Base-by-base conservation (phyloP, 768 basidiomycete genomes). In the Suillus occidentalis region DNA sequence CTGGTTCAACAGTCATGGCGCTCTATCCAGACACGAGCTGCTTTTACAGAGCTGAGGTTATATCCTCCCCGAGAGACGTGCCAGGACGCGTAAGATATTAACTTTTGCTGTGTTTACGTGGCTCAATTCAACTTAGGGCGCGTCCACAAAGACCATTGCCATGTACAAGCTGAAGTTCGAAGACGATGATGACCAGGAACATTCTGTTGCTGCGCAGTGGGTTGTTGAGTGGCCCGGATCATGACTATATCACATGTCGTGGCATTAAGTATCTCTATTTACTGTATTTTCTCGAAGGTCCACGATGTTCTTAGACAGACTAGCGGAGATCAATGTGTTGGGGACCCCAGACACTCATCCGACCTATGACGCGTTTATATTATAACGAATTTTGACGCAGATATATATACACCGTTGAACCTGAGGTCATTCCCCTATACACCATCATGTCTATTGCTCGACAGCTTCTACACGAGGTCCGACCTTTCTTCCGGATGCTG, bases 1-100 rank as follows among this genome's bases (percentile, higher is more conserved):
- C 84, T 0, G 88, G 91, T 4, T 87, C 89, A 25, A 90, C 83
- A 0, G 93, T 95, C 12, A 85, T 95, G 84, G 93, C 91, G 2
- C 79, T 94, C n/a, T 95, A 94, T 76, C 93, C 93, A 0, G 93
- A 95, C 72, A 95, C 93, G 0, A 94, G 91, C 69, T 93, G 91
- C 73, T 95, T 95, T 80, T 95, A 95, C 71, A 89, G 90, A 34
- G 93, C 93, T 8, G 90, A 92, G 71, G 92, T 95, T 7, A 82
- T 92, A 55, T 82, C 86, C n/a, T 85, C 86, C 12, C 92, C 91
- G 6, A 78, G 70, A 57, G 84, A 83, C 60, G 71, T 78, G 36
- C 77, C 70, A 4, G 72, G 74, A 61, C 75, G 83, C 31, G 83
- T 84, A 66, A 76, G 80, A 72, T 42, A 28, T 16, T 50, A 40